Conservation (phyloP, 129 eudicot species). For the Helichrysum umbraculigerum region DNA sequence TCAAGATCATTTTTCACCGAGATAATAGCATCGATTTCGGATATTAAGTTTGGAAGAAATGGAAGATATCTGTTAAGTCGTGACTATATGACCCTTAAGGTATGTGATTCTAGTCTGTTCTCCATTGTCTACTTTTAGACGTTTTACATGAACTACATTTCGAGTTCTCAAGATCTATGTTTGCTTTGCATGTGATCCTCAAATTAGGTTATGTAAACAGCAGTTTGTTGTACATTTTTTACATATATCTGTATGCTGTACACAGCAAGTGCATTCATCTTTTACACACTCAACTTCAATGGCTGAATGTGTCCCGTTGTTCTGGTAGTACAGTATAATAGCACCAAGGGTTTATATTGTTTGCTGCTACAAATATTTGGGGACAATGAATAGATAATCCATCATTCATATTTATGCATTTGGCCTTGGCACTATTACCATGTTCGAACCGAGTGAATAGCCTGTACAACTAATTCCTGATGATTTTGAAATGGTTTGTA, state of each 20-base stretch:
- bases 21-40: conserved; percentile 96
- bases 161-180: conserved; percentile 2
- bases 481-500: not conserved
- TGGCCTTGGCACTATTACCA: not conserved
- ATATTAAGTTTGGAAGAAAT: conserved; percentile 82
- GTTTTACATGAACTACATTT: not conserved
- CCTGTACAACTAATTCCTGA: not conserved
- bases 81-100: conserved; percentile 99
- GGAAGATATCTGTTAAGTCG: conserved; percentile 93
- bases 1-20: conserved; percentile 97
- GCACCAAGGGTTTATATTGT: not conserved
- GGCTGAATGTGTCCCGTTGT: not conserved
- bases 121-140: conserved; percentile 4
- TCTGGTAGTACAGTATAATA: not conserved
- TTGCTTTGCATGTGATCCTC: not conserved
- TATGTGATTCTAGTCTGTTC: conserved; percentile 21
- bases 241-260: not conserved
- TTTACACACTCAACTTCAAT: not conserved
- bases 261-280: not conserved
- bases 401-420: not conserved
- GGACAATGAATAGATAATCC: not conserved
- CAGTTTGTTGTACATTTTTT: conserved; percentile 5
- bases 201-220: not conserved
- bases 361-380: not conserved
- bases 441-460: not conserved